These are phyloP conservation scores for Tricladium varicosporioides DNA, from an alignment of 2,329 filamentous ascomycete genomes.

Conservation along the genomic window DNA sequence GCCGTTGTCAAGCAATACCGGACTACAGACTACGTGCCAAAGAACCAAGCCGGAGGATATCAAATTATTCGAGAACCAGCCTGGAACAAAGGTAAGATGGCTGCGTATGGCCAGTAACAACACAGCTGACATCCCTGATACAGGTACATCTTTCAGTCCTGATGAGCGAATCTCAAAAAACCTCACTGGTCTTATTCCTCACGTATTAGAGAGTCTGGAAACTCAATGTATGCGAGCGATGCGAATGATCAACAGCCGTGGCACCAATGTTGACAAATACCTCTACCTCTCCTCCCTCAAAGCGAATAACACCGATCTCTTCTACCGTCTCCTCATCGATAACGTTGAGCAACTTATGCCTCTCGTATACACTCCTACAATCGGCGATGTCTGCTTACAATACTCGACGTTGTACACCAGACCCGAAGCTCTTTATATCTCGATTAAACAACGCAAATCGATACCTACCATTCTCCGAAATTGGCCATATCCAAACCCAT, in stretches of 20 bases:
- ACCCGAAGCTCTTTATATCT: conserved; percentile 94
- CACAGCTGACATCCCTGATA: conserved; percentile 12
- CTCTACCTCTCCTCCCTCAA: conserved; percentile 77
- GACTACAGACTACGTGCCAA: conserved; percentile 51
- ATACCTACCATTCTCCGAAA: conserved; percentile 86
- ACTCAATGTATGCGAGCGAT: conserved; percentile 66
- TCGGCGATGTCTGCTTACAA: conserved; percentile 93
- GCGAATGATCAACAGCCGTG: conserved; percentile 69
- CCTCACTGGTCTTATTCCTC: conserved; percentile 63
- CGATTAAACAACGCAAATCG: conserved; percentile 89
- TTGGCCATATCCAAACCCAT: conserved; percentile 85
- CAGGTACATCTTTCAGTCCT: conserved; percentile 63
- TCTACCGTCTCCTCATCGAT: conserved; percentile 78
- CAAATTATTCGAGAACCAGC: conserved; percentile 60
- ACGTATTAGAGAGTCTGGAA: conserved; percentile 59
- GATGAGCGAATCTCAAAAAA: conserved; percentile 63
- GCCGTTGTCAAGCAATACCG: conserved; percentile 52
- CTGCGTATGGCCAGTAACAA: conserved; percentile 3
- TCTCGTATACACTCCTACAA: conserved; percentile 83
- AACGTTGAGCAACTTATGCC: conserved; percentile 77
- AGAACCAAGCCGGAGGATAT: conserved; percentile 54
- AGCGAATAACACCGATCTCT: conserved; percentile 74
- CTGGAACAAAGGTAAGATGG: conserved; percentile 60
- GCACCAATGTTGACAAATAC: conserved; percentile 76
- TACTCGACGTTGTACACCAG: conserved; percentile 96